A percentile compares a stretch with the other conserved stretches of the same genome.
Conservation (phyloP, 2,329 filamentous ascomycete genomes). For the Tolypocladium guangdongense region DNA sequence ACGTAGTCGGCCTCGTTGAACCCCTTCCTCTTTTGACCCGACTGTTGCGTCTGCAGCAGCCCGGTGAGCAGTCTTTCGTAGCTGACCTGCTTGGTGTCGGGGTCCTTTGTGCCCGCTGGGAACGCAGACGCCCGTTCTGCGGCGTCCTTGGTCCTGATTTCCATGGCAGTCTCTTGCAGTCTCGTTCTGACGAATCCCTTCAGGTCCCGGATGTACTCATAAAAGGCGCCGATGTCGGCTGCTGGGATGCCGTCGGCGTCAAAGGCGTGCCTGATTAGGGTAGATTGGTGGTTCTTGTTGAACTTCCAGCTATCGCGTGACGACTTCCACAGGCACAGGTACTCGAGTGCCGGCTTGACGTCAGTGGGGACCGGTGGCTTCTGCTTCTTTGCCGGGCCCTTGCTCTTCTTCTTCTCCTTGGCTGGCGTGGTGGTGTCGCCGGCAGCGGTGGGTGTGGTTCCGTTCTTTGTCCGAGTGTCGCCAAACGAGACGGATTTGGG, state of each 20-base stretch:
- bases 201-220: conserved; percentile 68
- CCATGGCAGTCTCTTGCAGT: conserved; percentile 54
- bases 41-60: conserved; percentile 28
- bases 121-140: conserved; percentile 37
- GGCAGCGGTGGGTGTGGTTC: conserved; percentile 9
- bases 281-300: conserved; percentile 85
- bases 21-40: conserved; percentile 33
- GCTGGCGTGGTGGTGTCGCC: conserved; percentile 18
- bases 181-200: conserved; percentile 64
- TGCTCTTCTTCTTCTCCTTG: conserved; percentile 23
- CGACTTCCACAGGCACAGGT: conserved; percentile 65
- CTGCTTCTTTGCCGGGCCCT: conserved; percentile 28
- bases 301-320: conserved; percentile 77
- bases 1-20: conserved; percentile 44
- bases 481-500: conserved; percentile 39
- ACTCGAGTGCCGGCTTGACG: conserved; percentile 57
- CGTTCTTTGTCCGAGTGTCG: conserved; percentile 27
- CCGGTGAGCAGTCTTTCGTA: conserved; percentile 45
- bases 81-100: conserved; percentile 36
- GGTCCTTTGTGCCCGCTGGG: conserved; percentile 35
- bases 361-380: conserved; percentile 28
- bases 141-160: conserved; percentile 47
- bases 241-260: conserved; percentile 60
- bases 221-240: conserved; percentile 56
- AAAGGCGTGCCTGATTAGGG: conserved; percentile 74